Conservation (phyloP, 176 grass and related monocot genomes). For the Poa annua region DNA sequence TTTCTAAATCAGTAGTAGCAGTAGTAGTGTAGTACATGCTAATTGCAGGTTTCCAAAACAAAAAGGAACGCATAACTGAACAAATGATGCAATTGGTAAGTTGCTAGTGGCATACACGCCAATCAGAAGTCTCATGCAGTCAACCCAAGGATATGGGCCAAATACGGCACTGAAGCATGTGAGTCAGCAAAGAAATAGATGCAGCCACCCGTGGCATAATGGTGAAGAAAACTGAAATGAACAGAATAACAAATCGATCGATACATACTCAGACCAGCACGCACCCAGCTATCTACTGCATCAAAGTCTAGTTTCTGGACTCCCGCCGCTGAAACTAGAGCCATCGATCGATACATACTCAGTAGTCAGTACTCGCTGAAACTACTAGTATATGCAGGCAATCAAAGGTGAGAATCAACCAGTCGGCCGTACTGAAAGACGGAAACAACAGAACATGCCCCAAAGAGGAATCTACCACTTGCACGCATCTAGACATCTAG, state of each 20-base stretch:
- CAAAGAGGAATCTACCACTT: not conserved
- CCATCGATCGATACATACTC: no score
- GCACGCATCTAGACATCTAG: no score
- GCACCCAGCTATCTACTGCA: no score
- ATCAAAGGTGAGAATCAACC: no score
- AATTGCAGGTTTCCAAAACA: not conserved
- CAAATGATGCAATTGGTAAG: not conserved
- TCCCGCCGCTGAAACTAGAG: no score
- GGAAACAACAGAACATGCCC: not conserved
- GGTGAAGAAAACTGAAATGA: no score
- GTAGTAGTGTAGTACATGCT: no score
- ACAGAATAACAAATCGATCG: no score
- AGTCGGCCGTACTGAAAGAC: no score
- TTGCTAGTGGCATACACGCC: not conserved
- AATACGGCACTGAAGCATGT: not conserved
- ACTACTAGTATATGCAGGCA: no score
- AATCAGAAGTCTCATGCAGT: not conserved
- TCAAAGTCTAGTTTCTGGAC: not conserved
- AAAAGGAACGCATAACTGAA: not conserved
- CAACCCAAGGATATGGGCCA: slow-evolving; percentile 2
- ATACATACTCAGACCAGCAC: no score
- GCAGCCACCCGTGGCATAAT: not conserved
- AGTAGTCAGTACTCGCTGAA: no score
- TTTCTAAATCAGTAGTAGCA: not conserved
- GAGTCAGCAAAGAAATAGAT: not conserved